phyloP scores from a whole-genome alignment of 176 grass and related monocot species.

The Cenchrus fungigraminus region DNA sequence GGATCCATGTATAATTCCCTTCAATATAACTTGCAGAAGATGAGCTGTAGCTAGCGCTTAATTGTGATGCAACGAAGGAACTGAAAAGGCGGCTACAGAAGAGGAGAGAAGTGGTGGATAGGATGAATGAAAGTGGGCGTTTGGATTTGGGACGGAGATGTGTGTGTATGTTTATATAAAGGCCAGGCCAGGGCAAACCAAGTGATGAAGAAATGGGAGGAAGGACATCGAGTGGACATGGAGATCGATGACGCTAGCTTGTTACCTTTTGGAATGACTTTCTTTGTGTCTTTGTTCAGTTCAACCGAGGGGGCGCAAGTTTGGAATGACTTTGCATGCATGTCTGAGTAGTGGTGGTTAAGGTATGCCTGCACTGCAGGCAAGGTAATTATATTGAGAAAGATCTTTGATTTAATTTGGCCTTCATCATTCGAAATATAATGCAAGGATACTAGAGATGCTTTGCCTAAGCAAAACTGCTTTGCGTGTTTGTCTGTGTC shows the following conservation, averaged over 20 bases:
- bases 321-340: constrained; percentile 46
- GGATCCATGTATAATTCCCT: constrained; percentile 53
- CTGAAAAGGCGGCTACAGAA: background rate
- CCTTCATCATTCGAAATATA: background rate
- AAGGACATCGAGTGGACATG: constrained; percentile 16
- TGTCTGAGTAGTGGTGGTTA: background rate
- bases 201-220: constrained; percentile 2
- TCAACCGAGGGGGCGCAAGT: constrained; percentile 32
- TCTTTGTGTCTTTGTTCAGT: background rate
- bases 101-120: background rate
- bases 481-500: background rate
- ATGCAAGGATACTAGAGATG: background rate
- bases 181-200: background rate
- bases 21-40: background rate
- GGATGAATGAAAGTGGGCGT: background rate
- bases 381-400: constrained; percentile 13
- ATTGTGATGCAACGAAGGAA: background rate
- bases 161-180: background rate
- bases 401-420: background rate
- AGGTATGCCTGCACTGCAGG: constrained; percentile 33
- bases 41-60: background rate
- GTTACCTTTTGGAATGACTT: background rate
- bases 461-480: background rate
- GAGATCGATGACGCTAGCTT: background rate
- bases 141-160: background rate